Conservation (phyloP, 768 basidiomycete genomes). For the Coprinellus micaceus region DNA sequence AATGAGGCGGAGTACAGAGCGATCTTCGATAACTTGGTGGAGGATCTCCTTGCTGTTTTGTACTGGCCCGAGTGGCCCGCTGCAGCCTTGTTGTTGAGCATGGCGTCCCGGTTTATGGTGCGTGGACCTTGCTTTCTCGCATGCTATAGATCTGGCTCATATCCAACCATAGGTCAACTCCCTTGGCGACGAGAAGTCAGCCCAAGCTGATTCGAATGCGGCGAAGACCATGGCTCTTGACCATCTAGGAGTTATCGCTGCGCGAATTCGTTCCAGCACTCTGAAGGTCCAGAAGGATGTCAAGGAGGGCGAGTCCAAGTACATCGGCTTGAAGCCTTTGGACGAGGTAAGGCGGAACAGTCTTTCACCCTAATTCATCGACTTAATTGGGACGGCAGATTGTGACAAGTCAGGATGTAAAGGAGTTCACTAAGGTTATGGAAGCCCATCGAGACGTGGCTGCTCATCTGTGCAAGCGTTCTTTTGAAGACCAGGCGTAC, state of each 20-base stretch:
- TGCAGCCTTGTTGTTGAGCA: constrained; percentile 73
- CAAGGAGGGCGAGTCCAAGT: constrained; percentile 24
- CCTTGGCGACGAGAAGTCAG: constrained; percentile 76
- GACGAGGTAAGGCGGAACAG: constrained; percentile 58
- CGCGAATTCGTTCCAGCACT: constrained; percentile 63
- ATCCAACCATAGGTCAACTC: constrained; percentile 58
- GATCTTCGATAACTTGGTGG: constrained; percentile 88
- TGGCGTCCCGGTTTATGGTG: constrained; percentile 86
- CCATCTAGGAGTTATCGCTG: constrained; percentile 90
- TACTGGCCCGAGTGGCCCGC: constrained; percentile 99
- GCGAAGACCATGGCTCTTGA: constrained; percentile 89
- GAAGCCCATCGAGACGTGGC: constrained; percentile 62
- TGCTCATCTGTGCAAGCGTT: constrained; percentile 62
- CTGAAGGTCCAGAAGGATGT: constrained; percentile 41
- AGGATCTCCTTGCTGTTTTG: constrained; percentile 81
- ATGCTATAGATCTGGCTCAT: not conserved
- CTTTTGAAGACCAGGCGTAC: constrained; percentile 77
- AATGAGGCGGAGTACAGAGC: constrained; percentile 92
- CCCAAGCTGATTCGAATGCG: constrained; percentile 71
- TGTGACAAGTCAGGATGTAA: constrained; percentile 44
- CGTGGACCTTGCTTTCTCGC: constrained; percentile 14
- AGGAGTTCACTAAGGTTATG: constrained; percentile 57
- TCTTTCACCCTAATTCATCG: too few species aligned
- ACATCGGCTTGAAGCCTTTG: constrained; percentile 48
- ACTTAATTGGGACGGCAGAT: constrained; percentile 46